A percentile compares a stretch with the other conserved stretches of the same genome.
phyloP scores from a whole-genome alignment of 2,329 filamentous ascomycete genomes.

The Periconia sp. region DNA sequence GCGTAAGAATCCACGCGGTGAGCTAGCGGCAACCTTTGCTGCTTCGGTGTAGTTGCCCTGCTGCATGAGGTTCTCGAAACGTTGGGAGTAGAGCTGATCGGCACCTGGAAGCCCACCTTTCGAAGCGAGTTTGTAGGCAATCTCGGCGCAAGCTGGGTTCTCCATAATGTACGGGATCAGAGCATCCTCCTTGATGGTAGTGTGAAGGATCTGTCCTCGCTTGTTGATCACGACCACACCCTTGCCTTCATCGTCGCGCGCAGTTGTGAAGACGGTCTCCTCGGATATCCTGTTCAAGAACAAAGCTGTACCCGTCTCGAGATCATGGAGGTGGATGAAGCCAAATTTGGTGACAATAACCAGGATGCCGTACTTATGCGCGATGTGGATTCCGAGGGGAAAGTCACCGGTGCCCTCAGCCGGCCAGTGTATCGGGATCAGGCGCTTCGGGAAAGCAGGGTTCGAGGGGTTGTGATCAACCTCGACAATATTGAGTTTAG shows the following conservation, averaged over 20 bases:
- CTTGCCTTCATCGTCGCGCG: slow-evolving; percentile 79
- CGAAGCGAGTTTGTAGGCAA: slow-evolving; percentile 95
- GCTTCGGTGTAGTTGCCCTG: slow-evolving; percentile 84
- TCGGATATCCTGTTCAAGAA: slow-evolving; percentile 99
- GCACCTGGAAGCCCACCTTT: slow-evolving; percentile 92
- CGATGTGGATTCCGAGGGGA: slow-evolving; percentile 96
- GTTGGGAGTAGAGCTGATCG: slow-evolving; percentile 88
- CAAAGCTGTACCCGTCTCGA: slow-evolving; percentile 93
- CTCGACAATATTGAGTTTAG: slow-evolving; percentile 97
- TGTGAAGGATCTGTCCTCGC: slow-evolving; percentile 94
- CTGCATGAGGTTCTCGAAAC: slow-evolving; percentile 87
- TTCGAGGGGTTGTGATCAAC: slow-evolving; percentile 93
- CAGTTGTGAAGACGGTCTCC: slow-evolving; percentile 97
- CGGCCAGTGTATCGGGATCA: slow-evolving; percentile 97
- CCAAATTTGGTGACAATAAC: slow-evolving; percentile 99
- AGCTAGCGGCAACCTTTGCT: slow-evolving; percentile 95
- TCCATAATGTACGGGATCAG: slow-evolving; percentile 95
- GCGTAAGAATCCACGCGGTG: slow-evolving; percentile 91
- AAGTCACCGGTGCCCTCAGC: slow-evolving; percentile 96
- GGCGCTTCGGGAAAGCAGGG: slow-evolving; percentile 90
- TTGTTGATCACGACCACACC: slow-evolving; percentile 96
- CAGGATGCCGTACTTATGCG: slow-evolving; percentile 93
- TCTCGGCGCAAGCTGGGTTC: slow-evolving; percentile 90
- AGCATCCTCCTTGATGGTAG: slow-evolving; percentile 88
- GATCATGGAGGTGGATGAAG: slow-evolving; percentile 97